These are phyloP conservation scores for Epichloe bromicola DNA, from an alignment of 2,329 filamentous ascomycete species.

Conservation along the genomic window DNA sequence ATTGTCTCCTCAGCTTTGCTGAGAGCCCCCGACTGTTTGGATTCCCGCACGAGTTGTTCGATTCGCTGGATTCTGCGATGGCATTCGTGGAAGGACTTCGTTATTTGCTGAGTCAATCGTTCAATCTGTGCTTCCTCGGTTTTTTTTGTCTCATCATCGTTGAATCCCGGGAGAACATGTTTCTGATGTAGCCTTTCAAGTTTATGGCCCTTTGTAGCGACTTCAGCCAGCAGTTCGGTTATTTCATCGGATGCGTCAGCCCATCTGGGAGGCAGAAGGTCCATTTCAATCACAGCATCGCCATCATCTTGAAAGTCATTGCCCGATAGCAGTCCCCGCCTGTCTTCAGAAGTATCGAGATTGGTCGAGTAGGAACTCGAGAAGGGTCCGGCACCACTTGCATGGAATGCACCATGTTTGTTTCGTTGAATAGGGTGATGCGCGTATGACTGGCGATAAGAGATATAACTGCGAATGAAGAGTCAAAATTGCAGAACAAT, in stretches of 20 bases:
- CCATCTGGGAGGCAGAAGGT: slow-evolving; percentile 88
- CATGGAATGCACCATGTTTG: slow-evolving; percentile 40
- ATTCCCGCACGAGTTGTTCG: slow-evolving; percentile 74
- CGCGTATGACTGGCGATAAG: slow-evolving; percentile 95
- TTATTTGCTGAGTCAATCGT: slow-evolving; percentile 78
- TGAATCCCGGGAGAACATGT: slow-evolving; percentile 90
- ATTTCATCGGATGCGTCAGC: slow-evolving; percentile 92
- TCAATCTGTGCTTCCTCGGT: slow-evolving; percentile 87
- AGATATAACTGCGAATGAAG: slow-evolving; percentile 64
- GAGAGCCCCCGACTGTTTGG: slow-evolving; percentile 57
- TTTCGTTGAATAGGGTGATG: slow-evolving; percentile 85
- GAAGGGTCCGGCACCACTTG: slow-evolving; percentile 41
- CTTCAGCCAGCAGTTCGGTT: slow-evolving; percentile 64
- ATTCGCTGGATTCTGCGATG: slow-evolving; percentile 80
- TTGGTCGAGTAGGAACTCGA: slow-evolving; percentile 43
- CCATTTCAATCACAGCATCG: slow-evolving; percentile 97
- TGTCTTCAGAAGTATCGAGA: slow-evolving; percentile 34
- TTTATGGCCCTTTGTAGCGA: slow-evolving; percentile 69
- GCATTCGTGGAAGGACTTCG: slow-evolving; percentile 76
- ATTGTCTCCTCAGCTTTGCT: slow-evolving; percentile 82
- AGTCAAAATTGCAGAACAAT: neutral
- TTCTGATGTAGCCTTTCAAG: slow-evolving; percentile 93
- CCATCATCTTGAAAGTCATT: slow-evolving; percentile 73
- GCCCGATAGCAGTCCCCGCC: slow-evolving; percentile 71
- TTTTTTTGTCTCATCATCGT: slow-evolving; percentile 82